Conservation (phyloP, 208 protist genomes). For the Tritrichomonas foetus region DNA sequence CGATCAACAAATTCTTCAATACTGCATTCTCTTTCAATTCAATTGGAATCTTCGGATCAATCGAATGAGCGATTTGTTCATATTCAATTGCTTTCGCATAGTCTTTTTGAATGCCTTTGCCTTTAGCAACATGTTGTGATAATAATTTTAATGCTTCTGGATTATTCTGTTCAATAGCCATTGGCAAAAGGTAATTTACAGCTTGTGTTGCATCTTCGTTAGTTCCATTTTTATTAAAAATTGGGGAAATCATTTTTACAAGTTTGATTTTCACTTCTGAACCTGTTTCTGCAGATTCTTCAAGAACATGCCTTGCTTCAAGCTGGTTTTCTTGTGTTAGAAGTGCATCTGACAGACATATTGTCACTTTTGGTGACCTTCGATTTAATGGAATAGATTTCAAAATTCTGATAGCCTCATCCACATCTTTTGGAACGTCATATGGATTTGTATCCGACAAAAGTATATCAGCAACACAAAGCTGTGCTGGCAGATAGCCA, state of each 20-base stretch:
- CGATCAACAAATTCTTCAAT: no score
- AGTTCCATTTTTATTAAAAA: background rate
- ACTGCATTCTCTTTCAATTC: no score
- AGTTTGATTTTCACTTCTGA: background rate
- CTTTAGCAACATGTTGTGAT: background rate
- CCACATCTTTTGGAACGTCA: background rate
- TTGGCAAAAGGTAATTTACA: background rate
- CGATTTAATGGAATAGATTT: background rate
- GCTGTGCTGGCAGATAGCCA: background rate
- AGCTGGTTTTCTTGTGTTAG: background rate
- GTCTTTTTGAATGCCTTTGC: background rate
- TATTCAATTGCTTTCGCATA: background rate
- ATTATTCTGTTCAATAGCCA: background rate
- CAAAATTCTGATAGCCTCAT: background rate
- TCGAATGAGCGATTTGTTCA: background rate
- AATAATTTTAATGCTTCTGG: background rate
- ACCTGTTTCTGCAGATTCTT: background rate
- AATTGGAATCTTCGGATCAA: background rate
- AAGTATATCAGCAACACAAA: background rate
- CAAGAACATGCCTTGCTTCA: background rate
- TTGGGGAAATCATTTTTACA: background rate
- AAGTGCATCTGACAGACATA: background rate
- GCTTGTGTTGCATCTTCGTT: background rate
- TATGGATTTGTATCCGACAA: background rate
- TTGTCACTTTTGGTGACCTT: background rate